Conservation (phyloP, 1,284 basidiomycete species). For the Ustilago xerochloae region DNA sequence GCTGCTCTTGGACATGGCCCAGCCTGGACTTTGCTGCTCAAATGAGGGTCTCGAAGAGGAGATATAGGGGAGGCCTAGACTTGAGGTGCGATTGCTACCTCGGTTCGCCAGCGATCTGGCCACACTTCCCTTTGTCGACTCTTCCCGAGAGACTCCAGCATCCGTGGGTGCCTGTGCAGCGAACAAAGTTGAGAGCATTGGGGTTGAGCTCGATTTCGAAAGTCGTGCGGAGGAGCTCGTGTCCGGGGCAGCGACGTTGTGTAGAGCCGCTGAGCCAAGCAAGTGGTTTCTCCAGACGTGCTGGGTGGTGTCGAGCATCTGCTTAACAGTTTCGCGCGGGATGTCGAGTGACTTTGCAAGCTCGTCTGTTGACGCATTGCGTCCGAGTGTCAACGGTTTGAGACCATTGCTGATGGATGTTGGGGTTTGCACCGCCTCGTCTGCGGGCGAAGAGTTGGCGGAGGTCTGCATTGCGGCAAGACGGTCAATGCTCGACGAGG, state of each 20-base stretch:
- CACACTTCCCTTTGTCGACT: constrained; percentile 10
- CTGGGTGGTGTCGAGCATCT: constrained; percentile 48
- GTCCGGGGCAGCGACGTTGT: not conserved
- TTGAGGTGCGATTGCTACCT: constrained; percentile 11
- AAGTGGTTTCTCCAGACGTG: constrained; percentile 41
- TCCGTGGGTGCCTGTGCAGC: constrained; percentile 9
- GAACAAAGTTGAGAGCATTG: constrained; percentile 31
- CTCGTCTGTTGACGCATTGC: constrained; percentile 28
- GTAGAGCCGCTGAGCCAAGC: constrained; percentile 11
- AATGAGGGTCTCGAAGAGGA: constrained; percentile 22
- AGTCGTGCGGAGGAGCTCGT: not conserved
- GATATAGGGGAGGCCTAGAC: constrained; percentile 32
- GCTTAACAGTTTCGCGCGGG: constrained; percentile 38
- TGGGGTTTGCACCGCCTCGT: not conserved
- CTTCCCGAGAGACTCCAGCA: not conserved
- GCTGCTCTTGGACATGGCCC: constrained; percentile 19
- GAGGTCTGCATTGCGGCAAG: constrained; percentile 11
- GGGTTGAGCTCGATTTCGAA: constrained; percentile 22
- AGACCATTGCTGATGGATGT: not conserved
- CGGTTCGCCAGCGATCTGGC: constrained; percentile 6
- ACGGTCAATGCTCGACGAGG: constrained; percentile 18
- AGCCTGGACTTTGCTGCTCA: constrained; percentile 28
- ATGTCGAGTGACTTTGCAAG: constrained; percentile 43
- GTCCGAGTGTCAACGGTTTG: constrained; percentile 13
- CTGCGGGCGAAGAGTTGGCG: not conserved